Percentiles rank a stretch among this genome's conserved stretches.
phyloP scores from a whole-genome alignment of 2,329 filamentous ascomycete species.

The Drechslerella dactyloides region DNA sequence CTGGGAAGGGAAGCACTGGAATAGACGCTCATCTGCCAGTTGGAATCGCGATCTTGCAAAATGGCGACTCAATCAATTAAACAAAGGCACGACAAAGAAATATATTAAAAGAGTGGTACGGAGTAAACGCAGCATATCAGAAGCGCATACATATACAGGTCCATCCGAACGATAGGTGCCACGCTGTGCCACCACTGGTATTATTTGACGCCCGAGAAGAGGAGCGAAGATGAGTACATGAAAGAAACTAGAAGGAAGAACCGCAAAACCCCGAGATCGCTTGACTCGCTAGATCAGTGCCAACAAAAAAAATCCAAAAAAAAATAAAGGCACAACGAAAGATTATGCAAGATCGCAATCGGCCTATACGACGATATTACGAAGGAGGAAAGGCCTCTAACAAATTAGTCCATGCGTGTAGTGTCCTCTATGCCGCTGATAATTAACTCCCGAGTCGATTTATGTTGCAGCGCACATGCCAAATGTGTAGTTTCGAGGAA shows the following conservation, averaged over 20 bases:
- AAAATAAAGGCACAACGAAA: constrained; percentile 14
- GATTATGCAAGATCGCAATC: constrained; percentile 39
- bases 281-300: constrained; percentile 40
- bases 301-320: constrained; percentile 9
- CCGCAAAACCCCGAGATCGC: constrained; percentile 21
- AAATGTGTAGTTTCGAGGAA: constrained; percentile 7
- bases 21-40: neutral
- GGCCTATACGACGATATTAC: constrained; percentile 1
- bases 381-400: neutral
- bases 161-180: constrained; percentile 26
- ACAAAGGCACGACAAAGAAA: neutral
- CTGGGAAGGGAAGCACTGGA: neutral
- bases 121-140: constrained; percentile 9
- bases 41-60: neutral
- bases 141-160: constrained; percentile 19
- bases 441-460: neutral
- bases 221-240: constrained; percentile 22
- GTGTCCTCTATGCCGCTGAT: neutral
- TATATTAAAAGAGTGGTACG: constrained; percentile 3
- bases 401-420: neutral
- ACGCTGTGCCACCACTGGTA: constrained; percentile 38
- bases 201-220: constrained; percentile 43
- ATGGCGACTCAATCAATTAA: neutral
- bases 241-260: constrained; percentile 22
- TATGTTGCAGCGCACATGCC: constrained; percentile 6